These are phyloP conservation scores for Naumovozyma castellii DNA, from an alignment of 805 yeast genomes.

Conservation along the genomic window DNA sequence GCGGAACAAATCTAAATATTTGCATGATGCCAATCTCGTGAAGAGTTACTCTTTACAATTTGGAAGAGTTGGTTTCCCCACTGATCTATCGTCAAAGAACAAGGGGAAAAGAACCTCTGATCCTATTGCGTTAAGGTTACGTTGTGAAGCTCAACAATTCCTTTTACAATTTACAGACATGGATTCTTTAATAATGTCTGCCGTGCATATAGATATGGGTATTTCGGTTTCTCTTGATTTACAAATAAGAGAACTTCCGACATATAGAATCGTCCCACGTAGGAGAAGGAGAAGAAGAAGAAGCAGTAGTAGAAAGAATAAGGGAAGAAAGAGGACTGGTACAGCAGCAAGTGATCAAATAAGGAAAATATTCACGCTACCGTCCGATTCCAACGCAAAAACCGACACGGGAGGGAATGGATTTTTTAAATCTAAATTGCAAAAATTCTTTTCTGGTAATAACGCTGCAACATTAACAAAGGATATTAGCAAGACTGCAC, in stretches of 20 bases:
- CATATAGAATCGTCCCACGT: constrained; percentile 71
- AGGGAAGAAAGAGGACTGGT: neutral
- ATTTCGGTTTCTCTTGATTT: constrained; percentile 73
- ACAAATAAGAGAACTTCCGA: constrained; percentile 60
- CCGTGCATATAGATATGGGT: constrained; percentile 59
- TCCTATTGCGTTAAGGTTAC: constrained; percentile 52
- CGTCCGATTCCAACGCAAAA: neutral
- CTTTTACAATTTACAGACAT: constrained; percentile 52
- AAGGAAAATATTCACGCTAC: neutral
- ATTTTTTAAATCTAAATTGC: neutral
- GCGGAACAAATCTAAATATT: constrained; percentile 13
- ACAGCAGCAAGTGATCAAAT: neutral
- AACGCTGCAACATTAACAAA: neutral
- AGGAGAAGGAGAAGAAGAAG: constrained; percentile 45
- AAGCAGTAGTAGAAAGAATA: constrained; percentile 4
- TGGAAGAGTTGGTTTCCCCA: constrained; percentile 74
- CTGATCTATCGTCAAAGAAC: constrained; percentile 64
- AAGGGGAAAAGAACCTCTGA: constrained; percentile 9
- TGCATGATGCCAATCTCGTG: constrained; percentile 32
- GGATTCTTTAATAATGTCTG: constrained; percentile 70
- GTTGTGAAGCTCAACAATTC: constrained; percentile 78
- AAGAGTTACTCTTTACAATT: constrained; percentile 73
- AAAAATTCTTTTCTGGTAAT: neutral
- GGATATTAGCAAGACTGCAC: neutral
- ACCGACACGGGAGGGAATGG: neutral